These are phyloP conservation scores for Aspergillus thermomutatus DNA, from an alignment of 2,329 filamentous ascomycete species.

Conservation along the genomic window DNA sequence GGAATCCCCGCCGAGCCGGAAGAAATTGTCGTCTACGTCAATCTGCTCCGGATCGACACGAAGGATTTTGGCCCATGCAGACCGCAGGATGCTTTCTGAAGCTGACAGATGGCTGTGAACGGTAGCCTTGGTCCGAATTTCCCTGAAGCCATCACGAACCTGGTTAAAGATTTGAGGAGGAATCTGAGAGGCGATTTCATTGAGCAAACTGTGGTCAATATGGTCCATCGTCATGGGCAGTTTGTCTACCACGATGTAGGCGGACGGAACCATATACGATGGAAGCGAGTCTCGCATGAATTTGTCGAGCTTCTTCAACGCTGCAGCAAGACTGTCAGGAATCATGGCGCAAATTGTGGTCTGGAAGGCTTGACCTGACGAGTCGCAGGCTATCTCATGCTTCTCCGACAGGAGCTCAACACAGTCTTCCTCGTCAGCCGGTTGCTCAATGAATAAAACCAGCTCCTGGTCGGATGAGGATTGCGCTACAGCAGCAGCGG, in stretches of 20 bases:
- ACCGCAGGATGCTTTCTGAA: constrained; percentile 34
- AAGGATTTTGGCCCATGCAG: constrained; percentile 29
- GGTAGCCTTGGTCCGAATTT: constrained; percentile 33
- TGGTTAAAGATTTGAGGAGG: constrained; percentile 13
- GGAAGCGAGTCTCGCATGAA: constrained; percentile 42
- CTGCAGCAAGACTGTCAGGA: constrained; percentile 28
- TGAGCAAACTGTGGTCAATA: constrained; percentile 31
- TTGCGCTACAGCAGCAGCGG: constrained; percentile 26
- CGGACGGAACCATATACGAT: constrained; percentile 44
- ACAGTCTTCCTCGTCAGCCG: constrained; percentile 18
- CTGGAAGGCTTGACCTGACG: constrained; percentile 11
- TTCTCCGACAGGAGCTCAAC: constrained; percentile 25
- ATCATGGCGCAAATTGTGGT: constrained; percentile 21
- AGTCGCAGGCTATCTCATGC: constrained; percentile 20
- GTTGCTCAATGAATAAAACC: constrained; percentile 34
- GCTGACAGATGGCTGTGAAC: constrained; percentile 30
- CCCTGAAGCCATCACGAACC: constrained; percentile 16
- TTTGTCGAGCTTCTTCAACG: constrained; percentile 43
- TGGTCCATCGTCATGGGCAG: constrained; percentile 27
- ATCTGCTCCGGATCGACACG: constrained; percentile 39
- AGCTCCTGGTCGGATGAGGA: constrained; percentile 16
- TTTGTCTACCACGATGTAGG: constrained; percentile 42
- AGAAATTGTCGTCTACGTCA: constrained; percentile 57
- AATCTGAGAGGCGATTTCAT: constrained; percentile 28
- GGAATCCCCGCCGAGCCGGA: constrained; percentile 59